These are phyloP conservation scores for Starmerella apicola DNA, from an alignment of 805 yeast genomes.

Conservation along the genomic window DNA sequence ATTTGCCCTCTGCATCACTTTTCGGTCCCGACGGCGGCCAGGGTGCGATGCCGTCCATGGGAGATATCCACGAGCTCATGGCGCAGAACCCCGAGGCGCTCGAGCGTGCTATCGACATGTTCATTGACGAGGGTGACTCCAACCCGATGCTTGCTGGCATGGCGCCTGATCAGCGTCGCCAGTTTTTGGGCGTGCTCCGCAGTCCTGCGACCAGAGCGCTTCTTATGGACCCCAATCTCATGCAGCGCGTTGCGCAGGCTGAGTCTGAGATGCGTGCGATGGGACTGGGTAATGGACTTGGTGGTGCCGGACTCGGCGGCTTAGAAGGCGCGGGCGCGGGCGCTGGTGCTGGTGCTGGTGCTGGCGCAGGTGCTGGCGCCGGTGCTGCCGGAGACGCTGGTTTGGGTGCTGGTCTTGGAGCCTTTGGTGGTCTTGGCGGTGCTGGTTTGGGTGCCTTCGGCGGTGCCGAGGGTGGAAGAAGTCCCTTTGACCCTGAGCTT, in stretches of 20 bases:
- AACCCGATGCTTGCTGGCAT: conserved; percentile 86
- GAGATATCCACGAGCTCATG: conserved; percentile 63
- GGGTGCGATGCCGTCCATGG: conserved; percentile 65
- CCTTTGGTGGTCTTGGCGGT: conserved; percentile 7
- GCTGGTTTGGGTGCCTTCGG: conserved; percentile 33
- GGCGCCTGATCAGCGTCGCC: conserved; percentile 65
- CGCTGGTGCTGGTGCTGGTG: conserved; percentile 9
- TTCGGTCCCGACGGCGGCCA: conserved; percentile 94
- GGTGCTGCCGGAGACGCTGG: conserved; percentile 4
- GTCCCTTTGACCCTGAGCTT: too few relatives aligned
- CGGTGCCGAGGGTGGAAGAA: too few relatives aligned
- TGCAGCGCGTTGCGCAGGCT: conserved; percentile 72
- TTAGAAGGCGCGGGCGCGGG: conserved; percentile 14
- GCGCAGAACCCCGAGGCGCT: conserved; percentile 67
- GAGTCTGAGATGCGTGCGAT: conserved; percentile 25
- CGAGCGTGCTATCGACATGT: conserved; percentile 36
- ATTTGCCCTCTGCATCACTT: conserved; percentile 74
- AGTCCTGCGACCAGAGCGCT: conserved; percentile 70
- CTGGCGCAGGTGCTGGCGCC: conserved; percentile 12
- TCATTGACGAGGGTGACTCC: conserved; percentile 30
- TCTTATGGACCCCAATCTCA: conserved; percentile 70
- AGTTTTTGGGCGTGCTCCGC: conserved; percentile 73
- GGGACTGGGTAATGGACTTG: too few relatives aligned
- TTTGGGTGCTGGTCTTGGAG: conserved; percentile 5
- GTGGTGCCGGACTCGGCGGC: not conserved